Evolutionary conservation across 2,329 filamentous ascomycete species (phyloP), one percentile per base, ranked within the genome.

Genomic region (Stemphylium vesicarium): DNA sequence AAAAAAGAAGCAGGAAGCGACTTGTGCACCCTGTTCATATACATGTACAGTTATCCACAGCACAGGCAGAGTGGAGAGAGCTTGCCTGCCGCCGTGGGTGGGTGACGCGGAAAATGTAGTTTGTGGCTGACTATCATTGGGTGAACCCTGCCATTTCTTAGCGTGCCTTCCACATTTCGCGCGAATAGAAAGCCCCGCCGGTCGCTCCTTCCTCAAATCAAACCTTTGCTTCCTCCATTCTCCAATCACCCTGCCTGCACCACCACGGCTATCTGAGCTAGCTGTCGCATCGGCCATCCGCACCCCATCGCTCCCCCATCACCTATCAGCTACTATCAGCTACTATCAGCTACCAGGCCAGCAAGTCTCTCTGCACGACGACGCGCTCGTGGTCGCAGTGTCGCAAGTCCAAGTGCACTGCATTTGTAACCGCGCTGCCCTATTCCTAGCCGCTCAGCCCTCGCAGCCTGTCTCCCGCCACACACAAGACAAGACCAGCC

Each of bases 161-260:
- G 50, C 55, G 55, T 36, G 49, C 40, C 45, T 53, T 55, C 51
- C 49, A 51, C 46, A 47, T 63, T 61, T 60, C 57, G 49, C 59
- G 55, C 37, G 50, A 53, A 53, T 53, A 48, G 44, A 48, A 53
- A 47, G 43, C 43, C 43, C 44, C 50, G 59, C 53, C 57, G 54
- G 40, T 51, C 62, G 57, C 61, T 64, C 64, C 51, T 64, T 63
- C 60, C 53, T 50, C 48, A 50, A 40, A 50, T 42, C 46, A 50
- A 38, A 38, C 48, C 40, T 38, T 50, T 50, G 32, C 39, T 50
- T 42, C 57, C 54, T 59, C 53, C 52, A 56, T 53, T 61, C 54
- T 66, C 69, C 67, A 70, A 67, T 71, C 68, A 46, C 18, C 39
- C 50, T 64, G 51, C 59, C 55, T 63, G 62, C 63, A 65, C 56